A percentile compares a stretch with the other conserved stretches of the same genome.
phyloP scores from a whole-genome alignment of 2,329 filamentous ascomycete species.

The Arachnomyces sp. region DNA sequence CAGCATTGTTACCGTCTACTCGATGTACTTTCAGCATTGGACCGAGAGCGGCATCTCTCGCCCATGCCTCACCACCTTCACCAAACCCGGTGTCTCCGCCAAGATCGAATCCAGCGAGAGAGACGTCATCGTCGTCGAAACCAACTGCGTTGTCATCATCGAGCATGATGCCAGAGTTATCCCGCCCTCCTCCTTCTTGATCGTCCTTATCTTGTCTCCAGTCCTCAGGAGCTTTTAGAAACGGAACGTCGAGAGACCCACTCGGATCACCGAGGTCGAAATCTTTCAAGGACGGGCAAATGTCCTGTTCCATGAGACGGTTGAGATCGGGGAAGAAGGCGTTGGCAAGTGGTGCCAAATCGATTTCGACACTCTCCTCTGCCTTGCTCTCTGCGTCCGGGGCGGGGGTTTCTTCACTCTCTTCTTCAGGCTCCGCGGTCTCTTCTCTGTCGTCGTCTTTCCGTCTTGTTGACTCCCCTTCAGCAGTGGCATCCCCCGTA shows the following conservation, averaged over 20 bases:
- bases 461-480: slow-evolving; percentile 22
- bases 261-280: slow-evolving; percentile 86
- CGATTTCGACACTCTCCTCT: slow-evolving; percentile 62
- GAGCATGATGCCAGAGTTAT: slow-evolving; percentile 73
- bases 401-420: slow-evolving; percentile 23
- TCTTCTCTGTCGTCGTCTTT: slow-evolving; percentile 29
- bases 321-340: slow-evolving; percentile 81
- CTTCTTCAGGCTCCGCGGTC: slow-evolving; percentile 39
- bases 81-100: slow-evolving; percentile 74
- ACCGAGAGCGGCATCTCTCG: slow-evolving; percentile 76
- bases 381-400: slow-evolving; percentile 28
- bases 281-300: slow-evolving; percentile 89
- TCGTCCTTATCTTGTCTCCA: slow-evolving; percentile 64
- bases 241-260: slow-evolving; percentile 80
- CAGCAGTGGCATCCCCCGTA: slow-evolving; percentile 46
- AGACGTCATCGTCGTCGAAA: slow-evolving; percentile 68
- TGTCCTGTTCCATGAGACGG: slow-evolving; percentile 73
- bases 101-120: slow-evolving; percentile 63
- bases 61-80: slow-evolving; percentile 94
- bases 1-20: slow-evolving; percentile 42
- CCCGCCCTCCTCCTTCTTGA: slow-evolving; percentile 47
- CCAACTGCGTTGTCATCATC: slow-evolving; percentile 79
- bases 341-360: slow-evolving; percentile 64
- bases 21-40: slow-evolving; percentile 74
- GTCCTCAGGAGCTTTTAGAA: slow-evolving; percentile 81